Evolutionary conservation across 257 asterid genomes (phyloP).

Genomic region (Craterostigma plantagineum): DNA sequence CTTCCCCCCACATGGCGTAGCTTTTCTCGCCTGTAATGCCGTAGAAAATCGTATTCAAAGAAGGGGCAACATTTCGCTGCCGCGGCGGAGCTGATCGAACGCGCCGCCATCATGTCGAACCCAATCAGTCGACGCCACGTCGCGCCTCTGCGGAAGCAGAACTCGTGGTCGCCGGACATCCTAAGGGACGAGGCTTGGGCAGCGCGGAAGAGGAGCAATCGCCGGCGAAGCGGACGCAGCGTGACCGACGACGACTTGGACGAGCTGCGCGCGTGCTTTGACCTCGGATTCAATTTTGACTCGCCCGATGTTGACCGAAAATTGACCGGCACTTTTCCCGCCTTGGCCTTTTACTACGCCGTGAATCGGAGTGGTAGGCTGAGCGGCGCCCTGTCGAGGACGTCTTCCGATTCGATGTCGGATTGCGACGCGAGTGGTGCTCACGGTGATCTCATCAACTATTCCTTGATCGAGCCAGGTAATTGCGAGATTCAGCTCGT

Average conservation of each 20-base stretch:
- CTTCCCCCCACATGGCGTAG: too few species aligned
- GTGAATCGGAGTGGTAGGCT: slow-evolving; percentile 4
- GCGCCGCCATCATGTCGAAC: too few species aligned
- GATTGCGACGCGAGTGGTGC: slow-evolving; percentile 3
- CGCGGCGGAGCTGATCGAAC: too few species aligned
- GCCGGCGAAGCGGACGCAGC: slow-evolving; percentile 21
- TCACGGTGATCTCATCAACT: not conserved
- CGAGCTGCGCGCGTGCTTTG: slow-evolving; percentile 54
- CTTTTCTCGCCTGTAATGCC: too few species aligned
- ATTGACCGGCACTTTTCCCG: slow-evolving; percentile 36
- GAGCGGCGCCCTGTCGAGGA: slow-evolving; percentile 6
- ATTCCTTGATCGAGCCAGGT: slow-evolving; percentile 5
- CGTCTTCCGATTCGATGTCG: slow-evolving; percentile 10
- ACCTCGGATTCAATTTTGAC: slow-evolving; percentile 40
- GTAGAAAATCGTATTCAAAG: too few species aligned
- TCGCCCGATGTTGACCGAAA: slow-evolving; percentile 33
- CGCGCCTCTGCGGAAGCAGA: slow-evolving; percentile 18
- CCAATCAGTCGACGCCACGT: too few species aligned
- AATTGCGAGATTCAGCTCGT: not conserved
- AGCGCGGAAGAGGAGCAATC: slow-evolving; percentile 14
- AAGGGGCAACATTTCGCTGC: too few species aligned
- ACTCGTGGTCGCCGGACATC: slow-evolving; percentile 39
- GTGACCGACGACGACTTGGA: slow-evolving; percentile 43
- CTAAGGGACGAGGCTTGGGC: slow-evolving; percentile 45
- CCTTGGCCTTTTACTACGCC: slow-evolving; percentile 24